These are phyloP conservation scores for Russula sp. DNA, from an alignment of 768 basidiomycete genomes.

Conservation along the genomic window DNA sequence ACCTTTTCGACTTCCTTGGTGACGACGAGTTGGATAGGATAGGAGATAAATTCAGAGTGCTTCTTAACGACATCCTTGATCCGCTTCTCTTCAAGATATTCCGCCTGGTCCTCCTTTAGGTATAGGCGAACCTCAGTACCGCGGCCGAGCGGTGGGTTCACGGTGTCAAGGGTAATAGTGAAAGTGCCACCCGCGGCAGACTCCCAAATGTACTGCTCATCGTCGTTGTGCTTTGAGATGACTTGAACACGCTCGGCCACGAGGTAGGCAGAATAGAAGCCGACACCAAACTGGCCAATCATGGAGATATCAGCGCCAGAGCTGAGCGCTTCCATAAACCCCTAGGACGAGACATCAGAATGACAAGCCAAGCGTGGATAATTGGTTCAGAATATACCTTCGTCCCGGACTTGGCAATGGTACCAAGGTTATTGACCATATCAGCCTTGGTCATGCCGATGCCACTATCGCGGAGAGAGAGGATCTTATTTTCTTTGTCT, in stretches of 20 bases:
- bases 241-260: conserved; percentile 98
- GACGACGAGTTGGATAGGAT: conserved; percentile 97
- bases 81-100: conserved; percentile 99
- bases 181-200: conserved; percentile 99
- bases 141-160: conserved; percentile 88
- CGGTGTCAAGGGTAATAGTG: conserved; percentile 92
- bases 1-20: conserved; percentile 99
- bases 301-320: conserved; percentile 90
- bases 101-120: conserved; percentile 98
- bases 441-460: conserved; percentile 99
- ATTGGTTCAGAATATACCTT: conserved; percentile 51
- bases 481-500: conserved; percentile 92
- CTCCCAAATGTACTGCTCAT: conserved; percentile 99
- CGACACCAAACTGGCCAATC: conserved; percentile 99
- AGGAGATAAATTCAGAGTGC: conserved; percentile 99
- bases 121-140: conserved; percentile 89
- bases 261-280: conserved; percentile 99
- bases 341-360: conserved; percentile 45
- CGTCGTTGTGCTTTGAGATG: conserved; percentile 99
- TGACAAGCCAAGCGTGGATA: neutral
- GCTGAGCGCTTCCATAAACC: conserved; percentile 98
- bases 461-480: conserved; percentile 92
- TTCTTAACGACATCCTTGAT: conserved; percentile 99
- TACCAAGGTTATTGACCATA: conserved; percentile 98
- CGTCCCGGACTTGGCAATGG: conserved; percentile 92